Conservation (phyloP, 75 land plant genomes). For the Pseudotsuga menziesii region DNA sequence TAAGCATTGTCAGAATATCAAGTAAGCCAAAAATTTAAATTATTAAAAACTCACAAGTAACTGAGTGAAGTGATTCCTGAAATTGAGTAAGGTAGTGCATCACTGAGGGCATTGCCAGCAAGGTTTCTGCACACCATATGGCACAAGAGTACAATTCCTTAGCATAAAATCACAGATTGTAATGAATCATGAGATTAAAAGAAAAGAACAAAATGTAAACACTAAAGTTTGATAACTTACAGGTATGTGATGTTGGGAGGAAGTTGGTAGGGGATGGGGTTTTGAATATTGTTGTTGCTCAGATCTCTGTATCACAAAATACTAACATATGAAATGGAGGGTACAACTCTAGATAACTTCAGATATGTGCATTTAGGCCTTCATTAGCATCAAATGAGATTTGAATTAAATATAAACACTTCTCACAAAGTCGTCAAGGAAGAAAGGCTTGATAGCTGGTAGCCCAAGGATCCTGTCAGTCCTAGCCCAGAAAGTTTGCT, state of each 20-base stretch:
- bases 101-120: slow-evolving; percentile 52
- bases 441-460: slow-evolving; percentile 56
- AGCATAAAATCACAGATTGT: neutral
- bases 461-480: slow-evolving; percentile 62
- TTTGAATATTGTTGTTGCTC: slow-evolving; percentile 72
- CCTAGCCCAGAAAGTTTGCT: slow-evolving; percentile 59
- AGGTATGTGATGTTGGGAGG: slow-evolving; percentile 62
- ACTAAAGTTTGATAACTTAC: slow-evolving; percentile 43
- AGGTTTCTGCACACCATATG: slow-evolving; percentile 53
- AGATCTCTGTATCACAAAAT: slow-evolving; percentile 77
- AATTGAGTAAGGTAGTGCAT: slow-evolving; percentile 68
- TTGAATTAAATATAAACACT: slow-evolving; percentile 8
- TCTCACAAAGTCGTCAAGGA: slow-evolving; percentile 65
- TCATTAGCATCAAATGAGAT: neutral
- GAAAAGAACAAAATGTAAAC: neutral
- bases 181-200: neutral
- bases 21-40: neutral
- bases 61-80: slow-evolving; percentile 61
- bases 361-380: neutral
- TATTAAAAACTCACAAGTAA: slow-evolving; percentile 49
- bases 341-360: slow-evolving; percentile 10
- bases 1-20: neutral
- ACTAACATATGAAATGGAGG: neutral
- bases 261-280: slow-evolving; percentile 74
- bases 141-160: neutral